Conservation (phyloP, 1,284 basidiomycete species). For the Grifola frondosa region DNA sequence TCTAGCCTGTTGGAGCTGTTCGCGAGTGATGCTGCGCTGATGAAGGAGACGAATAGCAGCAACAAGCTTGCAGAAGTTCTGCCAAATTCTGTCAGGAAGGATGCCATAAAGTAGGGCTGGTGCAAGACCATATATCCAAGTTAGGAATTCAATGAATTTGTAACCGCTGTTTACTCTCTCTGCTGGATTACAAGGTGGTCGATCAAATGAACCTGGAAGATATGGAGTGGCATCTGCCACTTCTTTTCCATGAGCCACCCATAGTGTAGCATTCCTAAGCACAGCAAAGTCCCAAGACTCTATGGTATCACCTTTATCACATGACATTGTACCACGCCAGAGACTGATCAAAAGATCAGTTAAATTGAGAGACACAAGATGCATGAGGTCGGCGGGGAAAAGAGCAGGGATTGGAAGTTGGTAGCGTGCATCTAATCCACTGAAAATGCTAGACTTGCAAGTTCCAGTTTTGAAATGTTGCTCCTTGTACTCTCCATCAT, state of each 20-base stretch:
- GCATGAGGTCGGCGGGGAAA: conserved; percentile 39
- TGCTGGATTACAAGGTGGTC: conserved; percentile 27
- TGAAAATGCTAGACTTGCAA: conserved; percentile 1
- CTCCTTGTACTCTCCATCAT: not conserved
- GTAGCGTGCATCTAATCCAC: not conserved
- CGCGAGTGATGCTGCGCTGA: conserved; percentile 14
- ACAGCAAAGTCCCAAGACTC: conserved; percentile 35
- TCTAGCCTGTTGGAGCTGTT: conserved; percentile 3
- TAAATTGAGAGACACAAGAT: conserved; percentile 30
- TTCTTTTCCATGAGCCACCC: conserved; percentile 33
- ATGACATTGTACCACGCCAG: conserved; percentile 32
- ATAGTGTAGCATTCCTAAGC: conserved; percentile 25
- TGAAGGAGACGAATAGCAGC: conserved; percentile 12
- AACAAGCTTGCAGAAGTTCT: conserved; percentile 26
- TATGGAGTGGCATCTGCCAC: conserved; percentile 18
- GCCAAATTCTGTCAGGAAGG: conserved; percentile 17
- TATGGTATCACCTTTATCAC: conserved; percentile 19
- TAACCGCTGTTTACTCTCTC: conserved; percentile 31
- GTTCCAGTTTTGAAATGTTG: not conserved
- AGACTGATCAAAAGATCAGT: conserved; percentile 32
- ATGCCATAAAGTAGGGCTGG: conserved; percentile 14
- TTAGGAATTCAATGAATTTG: conserved; percentile 30
- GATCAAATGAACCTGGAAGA: conserved; percentile 28
- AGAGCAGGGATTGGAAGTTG: conserved; percentile 28
- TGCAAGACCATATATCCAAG: conserved; percentile 20